phyloP scores from a whole-genome alignment of 345 rosid species.

The Draba incana region DNA sequence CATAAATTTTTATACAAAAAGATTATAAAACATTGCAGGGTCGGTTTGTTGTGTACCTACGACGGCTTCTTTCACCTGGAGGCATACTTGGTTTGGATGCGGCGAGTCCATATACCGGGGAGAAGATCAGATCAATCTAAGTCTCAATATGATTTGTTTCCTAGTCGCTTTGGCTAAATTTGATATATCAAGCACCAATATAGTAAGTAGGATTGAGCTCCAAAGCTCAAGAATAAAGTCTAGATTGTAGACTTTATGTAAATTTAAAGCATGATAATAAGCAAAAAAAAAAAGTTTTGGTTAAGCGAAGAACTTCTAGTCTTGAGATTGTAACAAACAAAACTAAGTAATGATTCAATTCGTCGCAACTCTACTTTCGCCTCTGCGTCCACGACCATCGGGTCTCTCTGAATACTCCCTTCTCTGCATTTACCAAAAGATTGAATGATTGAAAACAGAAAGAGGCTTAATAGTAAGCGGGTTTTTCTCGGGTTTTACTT shows the following conservation, averaged over 20 bases:
- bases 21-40: constrained; percentile 51
- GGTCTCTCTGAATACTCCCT: constrained; percentile 43
- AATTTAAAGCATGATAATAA: background rate
- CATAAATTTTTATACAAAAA: background rate
- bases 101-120: constrained; percentile 30
- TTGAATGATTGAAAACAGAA: background rate
- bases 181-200: constrained; percentile 7
- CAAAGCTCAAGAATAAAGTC: background rate
- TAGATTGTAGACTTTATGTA: constrained; percentile 14
- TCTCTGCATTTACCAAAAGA: constrained; percentile 45
- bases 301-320: constrained; percentile 1
- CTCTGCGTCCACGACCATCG: constrained; percentile 52
- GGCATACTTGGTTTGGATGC: constrained; percentile 57
- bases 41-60: constrained; percentile 54
- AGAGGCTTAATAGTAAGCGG: background rate
- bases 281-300: too few species aligned
- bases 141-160: constrained; percentile 20
- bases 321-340: constrained; percentile 22
- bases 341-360: background rate
- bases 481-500: background rate
- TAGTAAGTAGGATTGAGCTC: background rate
- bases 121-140: constrained; percentile 50
- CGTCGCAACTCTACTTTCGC: constrained; percentile 43
- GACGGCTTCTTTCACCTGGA: constrained; percentile 62
- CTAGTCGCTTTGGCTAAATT: constrained; percentile 3